Base-by-base conservation (phyloP, 139 green algal genomes). In the Picochlorum costavermella region DNA sequence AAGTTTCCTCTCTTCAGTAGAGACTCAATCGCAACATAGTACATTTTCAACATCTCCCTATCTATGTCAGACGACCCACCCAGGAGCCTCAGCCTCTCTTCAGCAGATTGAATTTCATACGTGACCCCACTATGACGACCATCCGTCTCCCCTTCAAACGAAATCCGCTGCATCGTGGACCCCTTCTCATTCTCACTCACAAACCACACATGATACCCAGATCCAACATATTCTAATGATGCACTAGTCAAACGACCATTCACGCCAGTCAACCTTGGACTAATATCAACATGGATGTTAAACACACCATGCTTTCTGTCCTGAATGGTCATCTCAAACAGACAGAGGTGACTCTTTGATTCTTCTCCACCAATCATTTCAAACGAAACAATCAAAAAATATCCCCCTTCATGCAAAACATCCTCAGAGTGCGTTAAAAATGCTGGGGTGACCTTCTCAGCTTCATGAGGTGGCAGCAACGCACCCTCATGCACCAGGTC, bases 391-490 rank as follows among this genome's bases (percentile, higher is more conserved):
- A 53, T 53, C 14, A 72, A 44, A 55, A 76, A 62, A 20, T 33
- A 76, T 57, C 53, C 60, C 56, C 31, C 36, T 0, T 56, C 63
- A 64, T 76, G 56, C 45, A 76, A 26, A 28, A 63, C 56, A 48
- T 76, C 70, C 13, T 29, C 70, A 28, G 46, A 53, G 12, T 23
- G 16, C 17, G 46, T 53, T 11, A 53, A 11, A 26, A 2, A 28
- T 9, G 16, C 6, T 28, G 46, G 17, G 12, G 1, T 50, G 4
- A 50, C 12, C 20, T 17, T 2, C 12, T 5, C 46, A 11, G 63
- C 63, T 50, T 57, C 12, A 50, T 46, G 2, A 0, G 13, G 13
- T 4, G 70, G 56, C 33, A 72, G 29, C 63, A 76, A 23, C 6
- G 60, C 63, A 13, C 23, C 50, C 8, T 6, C 5, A 37, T 76